Evolutionary conservation across 78 protist species (phyloP).

Genomic region (Guillardia theta): DNA sequence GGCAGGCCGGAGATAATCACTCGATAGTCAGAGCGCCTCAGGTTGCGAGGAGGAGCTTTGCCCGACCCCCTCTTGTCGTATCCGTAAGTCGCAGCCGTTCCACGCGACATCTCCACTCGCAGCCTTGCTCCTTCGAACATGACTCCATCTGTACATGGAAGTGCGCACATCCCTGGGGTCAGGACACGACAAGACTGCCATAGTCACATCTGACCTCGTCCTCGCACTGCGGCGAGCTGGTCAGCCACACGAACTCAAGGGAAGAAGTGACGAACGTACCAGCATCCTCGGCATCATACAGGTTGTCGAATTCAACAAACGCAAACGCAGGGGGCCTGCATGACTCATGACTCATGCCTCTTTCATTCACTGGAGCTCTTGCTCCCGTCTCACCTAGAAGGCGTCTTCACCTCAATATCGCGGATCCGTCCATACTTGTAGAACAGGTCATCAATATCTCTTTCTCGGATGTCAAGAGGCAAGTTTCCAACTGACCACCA

Average conservation of each 20-base stretch:
- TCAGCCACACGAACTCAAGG: no score
- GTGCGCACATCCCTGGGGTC: no score
- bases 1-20: background rate
- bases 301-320: background rate
- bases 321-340: conserved; percentile 16
- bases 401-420: background rate
- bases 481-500: background rate
- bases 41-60: background rate
- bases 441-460: background rate
- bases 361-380: no score
- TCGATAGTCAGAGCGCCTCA: conserved; percentile 3
- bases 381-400: background rate
- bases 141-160: background rate
- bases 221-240: no score
- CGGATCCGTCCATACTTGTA: conserved; percentile 33
- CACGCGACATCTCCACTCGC: conserved; percentile 5
- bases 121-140: background rate
- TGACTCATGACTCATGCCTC: background rate
- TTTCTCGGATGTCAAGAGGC: background rate
- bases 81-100: background rate
- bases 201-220: no score
- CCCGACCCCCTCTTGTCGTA: no score
- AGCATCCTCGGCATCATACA: background rate
- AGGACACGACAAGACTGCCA: no score
- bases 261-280: no score